phyloP scores from a whole-genome alignment of 441 rosid genomes.

The Omphalea diandra region DNA sequence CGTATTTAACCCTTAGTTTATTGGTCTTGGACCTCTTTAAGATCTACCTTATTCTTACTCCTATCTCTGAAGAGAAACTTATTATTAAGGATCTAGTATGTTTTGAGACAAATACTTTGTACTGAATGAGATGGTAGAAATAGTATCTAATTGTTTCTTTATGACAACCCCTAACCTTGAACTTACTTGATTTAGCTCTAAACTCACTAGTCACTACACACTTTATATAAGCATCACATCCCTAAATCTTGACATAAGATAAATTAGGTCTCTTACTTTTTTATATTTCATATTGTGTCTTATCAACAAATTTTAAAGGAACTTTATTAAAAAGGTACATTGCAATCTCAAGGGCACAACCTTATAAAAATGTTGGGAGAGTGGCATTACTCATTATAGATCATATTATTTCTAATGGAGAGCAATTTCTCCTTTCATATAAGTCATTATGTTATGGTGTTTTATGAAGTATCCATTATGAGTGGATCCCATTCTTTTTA shows the following conservation, averaged over 20 bases:
- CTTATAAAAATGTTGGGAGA: background rate
- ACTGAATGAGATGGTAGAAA: too few relatives aligned
- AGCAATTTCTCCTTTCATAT: background rate
- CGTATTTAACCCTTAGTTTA: too few relatives aligned
- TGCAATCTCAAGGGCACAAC: background rate
- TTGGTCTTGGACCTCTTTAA: too few relatives aligned
- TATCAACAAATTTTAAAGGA: background rate
- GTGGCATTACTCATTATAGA: background rate
- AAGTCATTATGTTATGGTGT: background rate
- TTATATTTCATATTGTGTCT: slow-evolving; percentile 11
- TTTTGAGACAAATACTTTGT: too few relatives aligned
- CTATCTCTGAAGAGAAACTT: too few relatives aligned
- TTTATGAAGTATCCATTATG: background rate
- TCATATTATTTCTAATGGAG: background rate
- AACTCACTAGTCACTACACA: too few relatives aligned
- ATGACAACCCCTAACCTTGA: too few relatives aligned
- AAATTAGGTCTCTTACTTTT: background rate
- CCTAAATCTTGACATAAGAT: background rate
- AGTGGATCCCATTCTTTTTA: background rate
- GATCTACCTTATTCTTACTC: too few relatives aligned
- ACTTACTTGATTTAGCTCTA: too few relatives aligned
- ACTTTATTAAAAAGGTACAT: background rate
- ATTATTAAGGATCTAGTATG: too few relatives aligned
- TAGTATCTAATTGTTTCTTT: background rate
- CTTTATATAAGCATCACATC: background rate